Conservation (phyloP, 2,329 filamentous ascomycete genomes). For the Metarhizium anisopliae region DNA sequence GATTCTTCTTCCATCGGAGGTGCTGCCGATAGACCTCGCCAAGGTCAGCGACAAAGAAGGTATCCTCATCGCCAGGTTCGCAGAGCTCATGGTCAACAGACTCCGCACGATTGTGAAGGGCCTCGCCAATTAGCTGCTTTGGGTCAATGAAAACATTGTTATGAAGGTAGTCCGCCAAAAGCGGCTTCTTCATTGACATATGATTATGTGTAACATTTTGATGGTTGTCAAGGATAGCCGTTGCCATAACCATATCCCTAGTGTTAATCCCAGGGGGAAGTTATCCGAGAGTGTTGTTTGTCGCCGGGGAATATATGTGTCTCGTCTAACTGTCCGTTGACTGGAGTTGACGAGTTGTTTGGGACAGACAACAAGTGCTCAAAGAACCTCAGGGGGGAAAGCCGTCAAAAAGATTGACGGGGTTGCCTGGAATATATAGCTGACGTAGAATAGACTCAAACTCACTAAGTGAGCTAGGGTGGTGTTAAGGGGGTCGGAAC, state of each 20-base stretch:
- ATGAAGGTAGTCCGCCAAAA: slow-evolving; percentile 27
- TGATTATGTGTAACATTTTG: slow-evolving; percentile 40
- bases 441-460: slow-evolving; percentile 1
- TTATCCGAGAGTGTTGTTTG: not conserved
- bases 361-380: slow-evolving; percentile 3
- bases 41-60: slow-evolving; percentile 96
- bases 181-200: slow-evolving; percentile 36
- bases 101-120: slow-evolving; percentile 77
- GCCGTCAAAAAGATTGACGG: not conserved
- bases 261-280: slow-evolving; percentile 1
- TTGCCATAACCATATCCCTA: slow-evolving; percentile 58
- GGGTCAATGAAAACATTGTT: slow-evolving; percentile 39
- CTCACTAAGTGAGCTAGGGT: slow-evolving; percentile 17
- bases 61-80: slow-evolving; percentile 88
- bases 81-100: slow-evolving; percentile 80
- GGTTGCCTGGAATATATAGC: slow-evolving; percentile 1
- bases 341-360: slow-evolving; percentile 3
- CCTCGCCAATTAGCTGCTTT: slow-evolving; percentile 78
- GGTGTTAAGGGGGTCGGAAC: slow-evolving; percentile 91
- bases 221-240: slow-evolving; percentile 46
- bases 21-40: slow-evolving; percentile 99
- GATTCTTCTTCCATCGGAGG: slow-evolving; percentile 91
- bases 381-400: not conserved
- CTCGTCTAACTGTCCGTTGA: not conserved
- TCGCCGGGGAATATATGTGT: not conserved